phyloP scores from a whole-genome alignment of 352 stramenopile species.

The Hyaloperonospora brassicae region DNA sequence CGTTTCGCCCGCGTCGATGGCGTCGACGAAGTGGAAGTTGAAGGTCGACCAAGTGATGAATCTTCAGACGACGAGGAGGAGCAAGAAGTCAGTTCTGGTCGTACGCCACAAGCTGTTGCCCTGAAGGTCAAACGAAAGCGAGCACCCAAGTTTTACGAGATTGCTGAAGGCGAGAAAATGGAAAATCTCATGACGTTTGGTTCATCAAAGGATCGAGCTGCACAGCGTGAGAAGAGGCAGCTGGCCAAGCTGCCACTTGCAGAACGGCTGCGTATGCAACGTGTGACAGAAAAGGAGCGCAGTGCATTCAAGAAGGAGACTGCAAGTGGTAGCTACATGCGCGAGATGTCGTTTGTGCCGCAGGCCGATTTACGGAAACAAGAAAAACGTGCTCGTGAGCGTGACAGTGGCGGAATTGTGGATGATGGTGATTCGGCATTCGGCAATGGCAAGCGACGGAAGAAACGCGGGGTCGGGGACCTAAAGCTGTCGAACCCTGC shows the following conservation, averaged over 20 bases:
- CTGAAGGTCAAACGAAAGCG: constrained; percentile 32
- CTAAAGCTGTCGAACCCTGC: constrained; percentile 49
- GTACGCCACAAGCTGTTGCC: constrained; percentile 5
- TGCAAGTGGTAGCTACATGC: constrained; percentile 63
- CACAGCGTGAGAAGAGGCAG: constrained; percentile 73
- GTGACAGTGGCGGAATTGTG: constrained; percentile 8
- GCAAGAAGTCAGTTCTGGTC: constrained; percentile 18
- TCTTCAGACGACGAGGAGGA: constrained; percentile 59
- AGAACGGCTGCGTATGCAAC: constrained; percentile 69
- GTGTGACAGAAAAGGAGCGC: constrained; percentile 61
- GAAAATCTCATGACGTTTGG: constrained; percentile 74
- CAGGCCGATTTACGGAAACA: constrained; percentile 53
- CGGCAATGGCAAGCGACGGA: constrained; percentile 38
- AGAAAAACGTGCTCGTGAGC: constrained; percentile 33
- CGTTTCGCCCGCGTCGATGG: constrained; percentile 71
- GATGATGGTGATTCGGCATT: constrained; percentile 21
- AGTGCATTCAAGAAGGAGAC: constrained; percentile 82
- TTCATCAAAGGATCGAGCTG: constrained; percentile 50
- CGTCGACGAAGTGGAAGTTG: constrained; percentile 52
- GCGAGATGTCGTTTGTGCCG: constrained; percentile 75
- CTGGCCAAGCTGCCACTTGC: constrained; percentile 69
- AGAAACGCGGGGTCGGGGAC: constrained; percentile 75
- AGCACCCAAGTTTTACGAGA: constrained; percentile 79
- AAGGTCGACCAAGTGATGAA: constrained; percentile 57
- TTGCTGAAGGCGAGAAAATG: constrained; percentile 75